These are phyloP conservation scores for Somion occarium DNA, from an alignment of 1,284 basidiomycete genomes.

Conservation along the genomic window DNA sequence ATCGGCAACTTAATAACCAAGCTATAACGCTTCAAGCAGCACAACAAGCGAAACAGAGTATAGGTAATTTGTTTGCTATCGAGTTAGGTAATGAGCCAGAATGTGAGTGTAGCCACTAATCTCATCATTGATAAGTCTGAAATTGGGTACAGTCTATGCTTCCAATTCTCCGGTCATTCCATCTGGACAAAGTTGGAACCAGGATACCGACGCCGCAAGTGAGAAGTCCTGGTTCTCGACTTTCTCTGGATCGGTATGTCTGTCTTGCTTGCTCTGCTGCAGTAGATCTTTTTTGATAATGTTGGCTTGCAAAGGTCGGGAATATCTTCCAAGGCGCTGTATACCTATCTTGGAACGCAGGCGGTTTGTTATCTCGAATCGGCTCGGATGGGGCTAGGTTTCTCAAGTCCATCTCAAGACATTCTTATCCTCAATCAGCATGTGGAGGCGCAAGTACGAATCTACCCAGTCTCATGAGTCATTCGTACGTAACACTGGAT, in stretches of 20 bases:
- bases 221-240: constrained; percentile 34
- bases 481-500: constrained; percentile 28
- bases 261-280: neutral
- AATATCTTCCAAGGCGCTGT: constrained; percentile 39
- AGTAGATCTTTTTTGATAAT: too few species aligned
- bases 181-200: constrained; percentile 28
- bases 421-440: constrained; percentile 42
- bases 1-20: constrained; percentile 37
- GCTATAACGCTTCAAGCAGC: constrained; percentile 34
- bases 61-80: constrained; percentile 34
- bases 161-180: constrained; percentile 28
- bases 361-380: constrained; percentile 30
- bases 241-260: constrained; percentile 29
- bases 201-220: constrained; percentile 30
- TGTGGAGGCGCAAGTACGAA: constrained; percentile 38
- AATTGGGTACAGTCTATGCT: constrained; percentile 21
- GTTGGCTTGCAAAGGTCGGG: constrained; percentile 24
- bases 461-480: constrained; percentile 35
- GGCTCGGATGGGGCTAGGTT: constrained; percentile 28
- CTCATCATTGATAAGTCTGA: neutral
- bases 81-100: constrained; percentile 44
- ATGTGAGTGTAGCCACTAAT: constrained; percentile 22
- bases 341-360: constrained; percentile 37
- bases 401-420: constrained; percentile 35
- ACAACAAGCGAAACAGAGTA: constrained; percentile 27